Conservation (phyloP, 139 green algal species). For the Eudorina sp. region DNA sequence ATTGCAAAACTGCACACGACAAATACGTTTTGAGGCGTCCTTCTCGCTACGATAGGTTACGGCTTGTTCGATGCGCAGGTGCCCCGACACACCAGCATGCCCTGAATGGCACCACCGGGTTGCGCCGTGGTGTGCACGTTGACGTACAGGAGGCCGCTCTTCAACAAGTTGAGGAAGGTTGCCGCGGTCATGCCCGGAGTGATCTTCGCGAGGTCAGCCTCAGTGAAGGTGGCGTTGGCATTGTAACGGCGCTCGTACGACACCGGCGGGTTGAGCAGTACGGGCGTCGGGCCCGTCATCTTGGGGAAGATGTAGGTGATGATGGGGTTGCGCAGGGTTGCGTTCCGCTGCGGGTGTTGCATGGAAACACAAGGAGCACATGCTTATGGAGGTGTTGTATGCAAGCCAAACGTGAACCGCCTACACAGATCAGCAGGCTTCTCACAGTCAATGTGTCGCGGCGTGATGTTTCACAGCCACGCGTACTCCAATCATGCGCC, state of each 20-base stretch:
- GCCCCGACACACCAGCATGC: neutral
- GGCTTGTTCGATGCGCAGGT: slow-evolving; percentile 7
- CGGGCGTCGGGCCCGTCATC: neutral
- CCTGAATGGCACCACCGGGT: neutral
- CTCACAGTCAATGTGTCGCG: no score
- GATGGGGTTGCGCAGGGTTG: slow-evolving; percentile 1
- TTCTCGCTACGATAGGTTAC: neutral
- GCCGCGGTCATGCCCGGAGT: neutral
- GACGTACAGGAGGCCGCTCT: neutral
- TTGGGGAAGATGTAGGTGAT: neutral
- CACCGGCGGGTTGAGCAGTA: slow-evolving; percentile 17
- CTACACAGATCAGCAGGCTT: no score
- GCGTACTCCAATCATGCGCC: neutral
- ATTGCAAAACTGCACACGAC: neutral
- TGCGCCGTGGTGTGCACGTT: slow-evolving; percentile 5
- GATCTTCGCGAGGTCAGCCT: neutral
- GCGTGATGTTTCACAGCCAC: neutral
- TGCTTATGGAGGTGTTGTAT: neutral
- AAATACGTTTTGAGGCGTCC: neutral
- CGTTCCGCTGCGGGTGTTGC: neutral
- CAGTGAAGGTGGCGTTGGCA: neutral
- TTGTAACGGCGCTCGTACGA: neutral
- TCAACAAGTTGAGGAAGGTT: neutral
- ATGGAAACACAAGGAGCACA: neutral
- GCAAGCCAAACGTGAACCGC: neutral